phyloP scores from a whole-genome alignment of 495 filamentous ascomycete species.

The Aspergillus bertholletiae region DNA sequence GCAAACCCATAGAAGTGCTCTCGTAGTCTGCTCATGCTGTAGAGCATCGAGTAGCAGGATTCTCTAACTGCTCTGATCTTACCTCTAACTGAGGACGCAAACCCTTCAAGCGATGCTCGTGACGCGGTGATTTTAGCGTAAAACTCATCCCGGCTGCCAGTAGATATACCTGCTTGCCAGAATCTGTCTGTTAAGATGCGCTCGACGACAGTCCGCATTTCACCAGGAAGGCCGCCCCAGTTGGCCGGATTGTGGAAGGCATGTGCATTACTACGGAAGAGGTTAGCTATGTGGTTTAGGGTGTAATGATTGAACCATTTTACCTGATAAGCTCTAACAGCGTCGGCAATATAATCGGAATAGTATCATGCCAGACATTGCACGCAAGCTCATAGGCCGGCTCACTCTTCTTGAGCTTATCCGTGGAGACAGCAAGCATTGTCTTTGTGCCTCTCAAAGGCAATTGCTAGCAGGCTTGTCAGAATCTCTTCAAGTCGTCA shows the following conservation, averaged over 20 bases:
- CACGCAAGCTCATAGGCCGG: conserved; percentile 66
- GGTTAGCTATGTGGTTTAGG: conserved; percentile 7
- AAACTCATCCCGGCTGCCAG: conserved; percentile 91
- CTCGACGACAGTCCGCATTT: conserved; percentile 73
- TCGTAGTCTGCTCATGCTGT: conserved; percentile 84
- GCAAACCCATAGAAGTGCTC: conserved; percentile 84
- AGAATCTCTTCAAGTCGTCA: not conserved
- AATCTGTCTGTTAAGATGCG: conserved; percentile 92
- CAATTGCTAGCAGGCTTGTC: conserved; percentile 47
- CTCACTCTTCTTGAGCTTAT: conserved; percentile 72
- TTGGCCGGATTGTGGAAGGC: conserved; percentile 87
- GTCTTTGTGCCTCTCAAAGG: conserved; percentile 86
- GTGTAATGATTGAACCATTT: conserved; percentile 3
- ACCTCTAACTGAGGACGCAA: conserved; percentile 88
- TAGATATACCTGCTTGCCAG: conserved; percentile 97
- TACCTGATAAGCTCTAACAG: conserved; percentile 82
- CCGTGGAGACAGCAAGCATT: conserved; percentile 83
- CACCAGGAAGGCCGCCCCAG: conserved; percentile 74
- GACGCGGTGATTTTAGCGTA: conserved; percentile 88
- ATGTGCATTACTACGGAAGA: conserved; percentile 67
- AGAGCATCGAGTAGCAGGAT: conserved; percentile 88
- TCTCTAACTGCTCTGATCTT: conserved; percentile 86
- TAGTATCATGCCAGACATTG: conserved; percentile 75
- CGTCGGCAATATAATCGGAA: conserved; percentile 80
- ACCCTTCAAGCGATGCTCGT: conserved; percentile 83